Base-by-base conservation (phyloP, 2,329 filamentous ascomycete species). In the Macrophomina tecta region DNA sequence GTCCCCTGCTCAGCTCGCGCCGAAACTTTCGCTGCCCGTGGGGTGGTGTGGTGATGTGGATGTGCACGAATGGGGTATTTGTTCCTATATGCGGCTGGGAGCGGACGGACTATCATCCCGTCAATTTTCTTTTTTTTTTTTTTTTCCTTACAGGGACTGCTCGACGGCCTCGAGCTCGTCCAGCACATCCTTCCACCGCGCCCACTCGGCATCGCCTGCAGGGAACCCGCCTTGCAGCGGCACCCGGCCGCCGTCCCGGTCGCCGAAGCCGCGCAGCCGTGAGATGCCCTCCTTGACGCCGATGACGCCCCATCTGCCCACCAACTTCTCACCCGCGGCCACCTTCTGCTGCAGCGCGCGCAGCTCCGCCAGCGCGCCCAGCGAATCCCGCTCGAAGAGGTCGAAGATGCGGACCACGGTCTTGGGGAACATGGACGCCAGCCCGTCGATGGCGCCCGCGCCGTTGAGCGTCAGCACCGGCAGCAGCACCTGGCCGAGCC, bases 371-470 rank as follows among this genome's bases (percentile, higher is more conserved):
- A 83, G 71, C 51, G 77, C 53, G 3, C 11, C 56, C 40, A 30
- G 62, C 76, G 73, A 46, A 72, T 68, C 69, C 38, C 14, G 16
- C 38, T 67, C 76, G 28, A 69, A 74, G n/a, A 86, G 72, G 23
- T 82, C 76, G 73, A 83, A 88, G 4, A 89, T 78, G 34, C 80
- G 76, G n/a, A 87, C 84, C 0, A 89, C 79, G 0, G 84, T 81
- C 70, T 85, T 83, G 16, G 87, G 87, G 75, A 87, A 89, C 78
- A 87, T 84, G 23, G 84, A 85, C 1, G 86, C 86, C 23, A 88
- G 79, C 23, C 86, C 87, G 68, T 89, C 87, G 67, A 89, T 89
- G 23, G 86, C 86, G 14, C 87, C 87, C 7, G 84, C 86, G 49
- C 85, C 85, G 42, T 86, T 86, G 65, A 89, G 82, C 16, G 83